Base-by-base conservation (phyloP, 345 rosid species). In the Salix exigua region DNA sequence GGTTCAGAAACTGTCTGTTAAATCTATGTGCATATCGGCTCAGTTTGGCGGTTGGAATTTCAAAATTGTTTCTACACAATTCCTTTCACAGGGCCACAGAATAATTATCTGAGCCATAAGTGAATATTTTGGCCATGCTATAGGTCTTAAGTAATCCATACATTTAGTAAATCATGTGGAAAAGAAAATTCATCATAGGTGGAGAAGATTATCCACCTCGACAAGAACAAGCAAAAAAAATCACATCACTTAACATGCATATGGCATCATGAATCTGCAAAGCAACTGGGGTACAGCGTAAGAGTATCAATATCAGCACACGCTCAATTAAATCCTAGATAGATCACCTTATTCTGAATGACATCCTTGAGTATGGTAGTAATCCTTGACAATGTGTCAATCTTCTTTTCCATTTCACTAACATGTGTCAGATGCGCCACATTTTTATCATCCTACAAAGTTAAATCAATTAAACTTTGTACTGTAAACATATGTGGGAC, bases 381-480 rank as follows among this genome's bases (percentile, higher is more conserved):
- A 75, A 96, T 96, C 87, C 96, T 96, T 19, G 92, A 82, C 69
- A 96, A 79, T 63, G 96, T 96, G 72, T 94, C 97, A 55, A 89
- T 88, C 88, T 96, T 96, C 88, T 88, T 92, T 80, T 89, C 92
- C 99, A 96, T 96, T 86, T 94, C 97, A 78, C 94, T 91, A 18
- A 83, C 98, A 76, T 96, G 98, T 6, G 98, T 96, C 88, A 96
- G 82, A 87, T 94, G 98, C 5, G 97, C 89, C 75, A 94, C 99
- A 80, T 94, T 96, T 77, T 92, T 96, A 77, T 96, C 99, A 83
- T 94, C 98, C 98, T 94, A 81, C 68, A 64, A 62, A 65, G 63
- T 61, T 33, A 78, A 4, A 50, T 12, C 25, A 53, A 72, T 50
- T 35, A 73, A 61, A 73, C 23, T 73, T 42, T 8, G 25, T 25